phyloP scores from a whole-genome alignment of 2,329 filamentous ascomycete species.

The Balansia obtecta region DNA sequence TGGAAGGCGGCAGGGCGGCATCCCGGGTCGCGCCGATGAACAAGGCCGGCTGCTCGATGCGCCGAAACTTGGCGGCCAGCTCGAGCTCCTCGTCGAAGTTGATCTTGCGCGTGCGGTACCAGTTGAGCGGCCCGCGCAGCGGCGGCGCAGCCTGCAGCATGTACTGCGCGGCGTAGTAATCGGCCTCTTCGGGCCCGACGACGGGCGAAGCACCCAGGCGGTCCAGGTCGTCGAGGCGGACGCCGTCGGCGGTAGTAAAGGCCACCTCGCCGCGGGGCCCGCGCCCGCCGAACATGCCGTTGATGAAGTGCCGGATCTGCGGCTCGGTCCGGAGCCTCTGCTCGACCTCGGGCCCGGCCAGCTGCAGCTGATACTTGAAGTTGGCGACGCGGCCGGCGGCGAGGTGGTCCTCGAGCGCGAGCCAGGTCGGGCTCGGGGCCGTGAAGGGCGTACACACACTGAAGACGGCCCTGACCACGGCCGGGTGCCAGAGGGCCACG shows the following conservation, averaged over 20 bases:
- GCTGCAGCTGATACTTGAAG: conserved; percentile 76
- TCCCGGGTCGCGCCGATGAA: conserved; percentile 66
- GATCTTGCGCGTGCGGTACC: conserved; percentile 65
- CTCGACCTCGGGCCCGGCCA: conserved; percentile 57
- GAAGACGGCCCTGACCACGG: conserved; percentile 64
- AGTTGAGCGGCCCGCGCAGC: conserved; percentile 70
- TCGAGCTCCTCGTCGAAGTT: conserved; percentile 66
- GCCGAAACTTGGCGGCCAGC: conserved; percentile 43
- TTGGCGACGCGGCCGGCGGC: conserved; percentile 43
- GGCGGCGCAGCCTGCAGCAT: conserved; percentile 42
- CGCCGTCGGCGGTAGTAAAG: conserved; percentile 49
- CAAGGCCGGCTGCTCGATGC: conserved; percentile 52
- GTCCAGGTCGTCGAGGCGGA: conserved; percentile 51
- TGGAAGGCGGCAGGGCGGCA: conserved; percentile 54
- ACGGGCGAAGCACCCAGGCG: conserved; percentile 44
- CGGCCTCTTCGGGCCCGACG: conserved; percentile 55
- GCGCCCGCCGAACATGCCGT: conserved; percentile 55
- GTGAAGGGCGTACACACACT: conserved; percentile 67
- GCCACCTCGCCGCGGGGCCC: conserved; percentile 40
- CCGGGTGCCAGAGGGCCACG: conserved; percentile 58
- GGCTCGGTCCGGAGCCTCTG: conserved; percentile 40
- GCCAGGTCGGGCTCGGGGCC: conserved; percentile 38
- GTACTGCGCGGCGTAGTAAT: conserved; percentile 67
- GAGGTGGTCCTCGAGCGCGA: conserved; percentile 48
- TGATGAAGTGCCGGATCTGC: conserved; percentile 58